These are phyloP conservation scores for Fulvia fulva DNA, from an alignment of 2,329 filamentous ascomycete species.

Conservation along the genomic window DNA sequence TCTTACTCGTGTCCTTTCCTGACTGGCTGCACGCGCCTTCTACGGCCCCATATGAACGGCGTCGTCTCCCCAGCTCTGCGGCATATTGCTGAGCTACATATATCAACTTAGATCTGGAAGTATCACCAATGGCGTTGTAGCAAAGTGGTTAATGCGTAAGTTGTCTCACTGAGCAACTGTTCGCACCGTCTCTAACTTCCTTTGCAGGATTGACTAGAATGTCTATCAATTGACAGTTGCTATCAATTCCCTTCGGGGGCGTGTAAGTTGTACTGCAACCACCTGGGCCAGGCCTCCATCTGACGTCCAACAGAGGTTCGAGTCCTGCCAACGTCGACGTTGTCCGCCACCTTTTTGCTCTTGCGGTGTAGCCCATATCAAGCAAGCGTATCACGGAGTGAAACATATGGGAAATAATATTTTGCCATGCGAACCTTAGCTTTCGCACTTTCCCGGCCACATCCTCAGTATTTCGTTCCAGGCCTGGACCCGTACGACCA, in stretches of 20 bases:
- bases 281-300: no score
- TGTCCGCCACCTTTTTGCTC: not conserved
- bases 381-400: no score
- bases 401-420: no score
- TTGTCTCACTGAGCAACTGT: not conserved
- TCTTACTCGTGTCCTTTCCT: not conserved
- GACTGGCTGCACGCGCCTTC: no score
- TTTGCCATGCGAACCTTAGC: no score
- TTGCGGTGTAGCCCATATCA: no score
- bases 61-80: not conserved
- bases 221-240: conserved; percentile 18
- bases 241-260: conserved; percentile 32
- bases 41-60: not conserved
- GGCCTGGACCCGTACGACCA: no score
- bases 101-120: not conserved
- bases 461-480: no score
- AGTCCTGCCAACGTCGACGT: conserved; percentile 9
- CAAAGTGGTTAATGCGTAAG: conserved; percentile 23
- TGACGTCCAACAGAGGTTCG: no score
- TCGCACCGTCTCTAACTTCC: not conserved
- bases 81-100: not conserved
- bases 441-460: no score
- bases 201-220: conserved; percentile 29
- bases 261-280: no score
- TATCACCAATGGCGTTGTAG: conserved; percentile 9